These are phyloP conservation scores for Phyllachora maydis DNA, from an alignment of 2,329 filamentous ascomycete genomes.

Conservation along the genomic window DNA sequence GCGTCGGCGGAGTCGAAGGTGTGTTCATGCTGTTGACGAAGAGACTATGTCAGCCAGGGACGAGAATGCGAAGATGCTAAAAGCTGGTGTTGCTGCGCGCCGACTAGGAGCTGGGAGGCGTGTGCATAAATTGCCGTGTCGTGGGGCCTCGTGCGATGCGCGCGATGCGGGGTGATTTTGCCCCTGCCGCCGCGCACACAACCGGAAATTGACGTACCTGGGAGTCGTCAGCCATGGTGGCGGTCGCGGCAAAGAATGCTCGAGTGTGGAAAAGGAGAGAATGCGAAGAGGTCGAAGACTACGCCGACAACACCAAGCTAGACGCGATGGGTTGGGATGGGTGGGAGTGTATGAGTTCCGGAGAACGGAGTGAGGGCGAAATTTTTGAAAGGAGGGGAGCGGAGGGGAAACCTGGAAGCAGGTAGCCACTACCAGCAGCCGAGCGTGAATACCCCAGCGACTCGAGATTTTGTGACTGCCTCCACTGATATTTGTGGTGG, in stretches of 20 bases:
- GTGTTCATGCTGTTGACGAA: constrained; percentile 36
- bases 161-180: constrained; percentile 26
- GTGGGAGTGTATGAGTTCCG: too few relatives aligned
- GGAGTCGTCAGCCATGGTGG: constrained; percentile 35
- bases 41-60: constrained; percentile 1
- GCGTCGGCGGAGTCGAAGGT: constrained; percentile 87
- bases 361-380: too few relatives aligned
- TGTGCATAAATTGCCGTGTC: constrained; percentile 1
- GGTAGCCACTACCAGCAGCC: too few relatives aligned
- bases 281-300: constrained; percentile 10
- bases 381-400: too few relatives aligned
- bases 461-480: too few relatives aligned
- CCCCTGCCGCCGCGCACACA: constrained; percentile 10
- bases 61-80: background rate
- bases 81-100: too few relatives aligned
- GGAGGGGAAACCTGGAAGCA: too few relatives aligned
- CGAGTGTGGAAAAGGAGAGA: constrained; percentile 9
- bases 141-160: constrained; percentile 7
- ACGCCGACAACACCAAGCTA: too few relatives aligned
- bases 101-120: background rate
- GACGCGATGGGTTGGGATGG: too few relatives aligned
- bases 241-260: constrained; percentile 14
- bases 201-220: constrained; percentile 21
- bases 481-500: too few relatives aligned
- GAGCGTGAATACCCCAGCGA: too few relatives aligned